Evolutionary conservation across 2,329 filamentous ascomycete species (phyloP).

Genomic region (Corinectria fuckeliana): DNA sequence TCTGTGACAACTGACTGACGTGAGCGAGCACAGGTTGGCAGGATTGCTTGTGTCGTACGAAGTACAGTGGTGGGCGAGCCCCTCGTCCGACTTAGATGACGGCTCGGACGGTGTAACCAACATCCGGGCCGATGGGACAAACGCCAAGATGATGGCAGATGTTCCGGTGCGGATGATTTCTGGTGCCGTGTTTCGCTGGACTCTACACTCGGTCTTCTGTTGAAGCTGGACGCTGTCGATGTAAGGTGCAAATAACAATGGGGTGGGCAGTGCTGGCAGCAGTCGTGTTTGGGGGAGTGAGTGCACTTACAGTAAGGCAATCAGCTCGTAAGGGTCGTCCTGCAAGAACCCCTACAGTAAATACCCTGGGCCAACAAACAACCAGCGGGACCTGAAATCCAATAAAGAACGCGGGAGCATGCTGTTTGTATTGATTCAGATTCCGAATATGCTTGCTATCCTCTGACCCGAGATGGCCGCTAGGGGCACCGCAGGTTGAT

Average conservation of each 20-base stretch:
- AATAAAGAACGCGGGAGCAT: background rate
- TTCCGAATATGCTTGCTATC: background rate
- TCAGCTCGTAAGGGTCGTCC: too few species aligned
- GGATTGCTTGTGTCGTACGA: background rate
- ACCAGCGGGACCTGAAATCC: background rate
- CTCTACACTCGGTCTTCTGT: background rate
- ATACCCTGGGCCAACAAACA: background rate
- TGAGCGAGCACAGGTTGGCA: background rate
- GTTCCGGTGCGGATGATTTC: background rate
- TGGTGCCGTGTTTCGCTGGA: background rate
- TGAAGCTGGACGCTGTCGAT: background rate
- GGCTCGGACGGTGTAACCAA: background rate
- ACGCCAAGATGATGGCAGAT: background rate
- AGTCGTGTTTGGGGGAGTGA: background rate
- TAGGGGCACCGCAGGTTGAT: too few species aligned
- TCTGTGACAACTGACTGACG: background rate
- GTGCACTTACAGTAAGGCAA: too few species aligned
- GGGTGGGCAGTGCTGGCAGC: background rate
- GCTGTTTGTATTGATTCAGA: background rate
- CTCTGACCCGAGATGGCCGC: background rate
- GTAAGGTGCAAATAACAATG: background rate
- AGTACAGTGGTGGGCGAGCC: background rate
- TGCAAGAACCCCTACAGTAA: background rate
- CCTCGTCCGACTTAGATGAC: background rate
- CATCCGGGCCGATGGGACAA: background rate